Evolutionary conservation across 257 asterid genomes (phyloP).

Genomic region (Solanum pennellii): DNA sequence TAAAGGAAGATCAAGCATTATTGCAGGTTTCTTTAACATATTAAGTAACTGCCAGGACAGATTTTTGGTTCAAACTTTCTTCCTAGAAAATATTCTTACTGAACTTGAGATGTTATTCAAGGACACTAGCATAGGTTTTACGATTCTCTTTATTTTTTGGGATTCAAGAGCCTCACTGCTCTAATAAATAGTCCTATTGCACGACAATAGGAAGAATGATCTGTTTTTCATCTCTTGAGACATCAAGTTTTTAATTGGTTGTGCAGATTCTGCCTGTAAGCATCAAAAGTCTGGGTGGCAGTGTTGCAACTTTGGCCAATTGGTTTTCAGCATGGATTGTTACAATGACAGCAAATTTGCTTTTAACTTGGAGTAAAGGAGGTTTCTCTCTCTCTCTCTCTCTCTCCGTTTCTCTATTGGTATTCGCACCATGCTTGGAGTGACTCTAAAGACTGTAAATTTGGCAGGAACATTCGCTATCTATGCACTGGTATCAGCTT

Average conservation of each 20-base stretch:
- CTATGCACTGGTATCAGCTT: constrained; percentile 45
- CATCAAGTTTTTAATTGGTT: neutral
- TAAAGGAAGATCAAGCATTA: neutral
- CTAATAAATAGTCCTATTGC: neutral
- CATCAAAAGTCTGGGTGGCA: constrained; percentile 87
- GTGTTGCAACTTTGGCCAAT: constrained; percentile 78
- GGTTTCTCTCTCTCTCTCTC: constrained; percentile 42
- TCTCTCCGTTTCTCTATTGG: neutral
- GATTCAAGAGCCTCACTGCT: neutral
- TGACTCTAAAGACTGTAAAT: neutral
- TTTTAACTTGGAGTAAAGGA: constrained; percentile 80
- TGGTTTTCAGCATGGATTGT: constrained; percentile 73
- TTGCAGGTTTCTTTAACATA: neutral
- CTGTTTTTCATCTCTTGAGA: neutral
- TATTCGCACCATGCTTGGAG: neutral
- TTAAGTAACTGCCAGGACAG: neutral
- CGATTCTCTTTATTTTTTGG: neutral
- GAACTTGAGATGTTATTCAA: neutral
- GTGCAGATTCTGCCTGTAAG: constrained; percentile 83
- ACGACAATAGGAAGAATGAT: neutral
- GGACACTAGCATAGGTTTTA: neutral
- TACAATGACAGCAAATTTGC: constrained; percentile 76
- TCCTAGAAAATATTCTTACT: neutral
- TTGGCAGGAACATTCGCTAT: constrained; percentile 65
- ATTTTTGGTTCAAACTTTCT: neutral